Base-by-base conservation (phyloP, 164 flowering plant species). In the Taxillus chinensis region DNA sequence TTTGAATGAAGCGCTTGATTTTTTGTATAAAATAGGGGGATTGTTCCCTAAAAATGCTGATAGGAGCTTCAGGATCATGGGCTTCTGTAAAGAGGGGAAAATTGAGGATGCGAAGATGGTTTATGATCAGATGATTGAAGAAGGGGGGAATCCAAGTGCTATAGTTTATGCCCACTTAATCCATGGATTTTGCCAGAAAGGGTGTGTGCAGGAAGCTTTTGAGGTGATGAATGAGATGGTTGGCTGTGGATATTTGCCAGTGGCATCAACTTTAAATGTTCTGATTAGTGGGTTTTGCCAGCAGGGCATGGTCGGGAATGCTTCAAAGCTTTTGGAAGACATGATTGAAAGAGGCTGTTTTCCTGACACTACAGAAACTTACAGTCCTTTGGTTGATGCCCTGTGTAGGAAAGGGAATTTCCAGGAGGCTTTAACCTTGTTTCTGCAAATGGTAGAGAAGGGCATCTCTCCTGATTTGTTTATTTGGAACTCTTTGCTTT, bases 211-310 rank as follows among this genome's bases (percentile, higher is more conserved):
- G 16, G 82, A 79, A 69, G 89, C 92, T 39, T 70, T 89, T 66
- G 87, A 82, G 74, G 69, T 89, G 61, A 63, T 84, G 69, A 87
- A 82, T 60, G 82, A 79, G 72, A 85, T 92, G 98, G 60, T 82
- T 53, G 69, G 51, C 2, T 64, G 27, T 53, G 78, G 77, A 39
- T 83, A 71, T 75, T 71, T 78, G 51, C 95, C 98, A 0, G 58
- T 69, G 64, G 67, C 81, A 39, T 72, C 81, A n/a, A 87, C 92
- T 3, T 75, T 82, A 49, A 86, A 80, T 78, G 72, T 68, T 61
- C 12, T 92, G 8, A 73, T 89, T 11, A 55, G 64, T 60, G 90
- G 71, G 49, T 79, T 92, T 51, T 92, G 95, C 66, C 61, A 41
- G 76, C 81, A 75, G 65, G 90, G 83, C 3, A 79, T 74, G 67